Base-by-base conservation (phyloP, 2,329 filamentous ascomycete species). In the Fusarium irregulare region DNA sequence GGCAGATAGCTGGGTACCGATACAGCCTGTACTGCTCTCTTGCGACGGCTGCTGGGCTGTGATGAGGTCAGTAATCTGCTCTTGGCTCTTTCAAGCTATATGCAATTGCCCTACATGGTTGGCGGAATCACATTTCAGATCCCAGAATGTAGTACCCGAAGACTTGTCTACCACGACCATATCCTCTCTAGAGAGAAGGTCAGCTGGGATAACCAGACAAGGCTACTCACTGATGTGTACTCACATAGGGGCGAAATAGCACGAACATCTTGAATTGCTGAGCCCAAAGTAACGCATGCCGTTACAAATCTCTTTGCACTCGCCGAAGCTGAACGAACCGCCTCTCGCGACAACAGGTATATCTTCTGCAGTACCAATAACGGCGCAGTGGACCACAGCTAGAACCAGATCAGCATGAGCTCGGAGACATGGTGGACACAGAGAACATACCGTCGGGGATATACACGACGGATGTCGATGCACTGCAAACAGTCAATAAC, bases 401-500 rank as follows among this genome's bases (percentile, higher is more conserved):
- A 9, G 3, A 0, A 11, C 0, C 4, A 14, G 21, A 23, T 55
- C 3, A 44, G 7, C 10, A 7, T 0, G 4, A 18, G 4, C 16
- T 16, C 1, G 11, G 6, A 3, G 1, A 2, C 6, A 21, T 30
- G 1, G 11, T 4, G 6, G 4, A 1, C 11, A 20, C 1, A 28
- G 18, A 6, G 12, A n/a, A 7, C 16, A 18, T 25, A 57, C 55
- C 5, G 11, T 9, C 3, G 2, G 54, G 54, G 1, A 56, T 7
- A 4, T 21, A 20, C 5, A 57, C 32, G 2, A 23, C 18, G 2
- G 46, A 18, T 11, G 44, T 12, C 12, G 44, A 1, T 50, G 28
- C 21, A 10, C 23, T 56, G 18, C 4, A n/a, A 3, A 6, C 4
- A 12, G 6, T 56, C 12, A 56, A 21, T 18, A 3, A 55, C 4